phyloP scores from a whole-genome alignment of 176 grass and related monocot species.

The Sorghum bicolor region DNA sequence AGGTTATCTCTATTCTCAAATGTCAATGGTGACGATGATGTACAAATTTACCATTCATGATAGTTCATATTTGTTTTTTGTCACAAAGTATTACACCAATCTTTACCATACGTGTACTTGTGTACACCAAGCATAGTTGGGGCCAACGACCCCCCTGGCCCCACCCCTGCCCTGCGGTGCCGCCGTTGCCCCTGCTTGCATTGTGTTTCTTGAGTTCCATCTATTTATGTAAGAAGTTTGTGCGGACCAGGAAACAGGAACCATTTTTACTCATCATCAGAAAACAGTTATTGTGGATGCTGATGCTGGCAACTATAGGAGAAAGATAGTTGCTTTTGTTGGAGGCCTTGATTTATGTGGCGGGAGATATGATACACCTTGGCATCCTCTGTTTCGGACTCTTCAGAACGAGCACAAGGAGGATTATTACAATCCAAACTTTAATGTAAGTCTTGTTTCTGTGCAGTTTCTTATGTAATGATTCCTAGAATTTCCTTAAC shows the following conservation, averaged over 20 bases:
- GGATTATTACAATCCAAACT: constrained; percentile 96
- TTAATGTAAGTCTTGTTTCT: constrained; percentile 49
- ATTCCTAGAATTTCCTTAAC: background rate
- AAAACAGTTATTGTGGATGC: constrained; percentile 93
- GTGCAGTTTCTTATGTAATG: background rate
- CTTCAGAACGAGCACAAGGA: constrained; percentile 83
- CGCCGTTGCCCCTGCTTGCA: background rate
- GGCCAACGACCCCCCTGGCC: too few relatives aligned
- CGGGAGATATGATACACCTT: constrained; percentile 83
- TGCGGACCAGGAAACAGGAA: constrained; percentile 82
- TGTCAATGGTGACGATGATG: background rate
- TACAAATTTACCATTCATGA: constrained; percentile 22
- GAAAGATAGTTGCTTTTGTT: constrained; percentile 95
- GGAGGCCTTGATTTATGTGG: constrained; percentile 98
- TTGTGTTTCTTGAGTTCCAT: constrained; percentile 20
- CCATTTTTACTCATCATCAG: constrained; percentile 98
- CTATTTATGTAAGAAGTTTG: constrained; percentile 11
- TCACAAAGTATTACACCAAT: background rate
- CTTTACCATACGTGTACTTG: background rate
- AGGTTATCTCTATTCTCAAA: constrained; percentile 49
- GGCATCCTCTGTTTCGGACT: constrained; percentile 75
- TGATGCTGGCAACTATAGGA: constrained; percentile 69
- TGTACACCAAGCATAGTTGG: background rate
- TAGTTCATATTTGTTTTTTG: background rate
- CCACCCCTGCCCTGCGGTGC: too few relatives aligned